These are phyloP conservation scores for Zygoascus flipseniorum DNA, from an alignment of 805 yeast genomes.

Conservation along the genomic window DNA sequence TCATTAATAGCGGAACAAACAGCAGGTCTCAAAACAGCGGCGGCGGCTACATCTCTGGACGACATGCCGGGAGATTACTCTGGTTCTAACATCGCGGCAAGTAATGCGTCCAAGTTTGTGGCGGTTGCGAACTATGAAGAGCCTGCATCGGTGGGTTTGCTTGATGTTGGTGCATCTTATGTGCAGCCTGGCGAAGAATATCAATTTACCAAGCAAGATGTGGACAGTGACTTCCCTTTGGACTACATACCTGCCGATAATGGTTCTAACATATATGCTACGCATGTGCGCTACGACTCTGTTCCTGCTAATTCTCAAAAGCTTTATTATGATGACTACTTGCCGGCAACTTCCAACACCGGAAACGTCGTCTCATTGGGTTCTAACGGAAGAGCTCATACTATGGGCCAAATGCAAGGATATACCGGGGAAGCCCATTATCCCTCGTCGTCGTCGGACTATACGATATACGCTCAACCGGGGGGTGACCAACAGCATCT, in stretches of 20 bases:
- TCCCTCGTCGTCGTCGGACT: neutral
- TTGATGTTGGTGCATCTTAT: neutral
- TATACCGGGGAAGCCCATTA: neutral
- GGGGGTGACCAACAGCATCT: neutral
- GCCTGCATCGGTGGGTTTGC: neutral
- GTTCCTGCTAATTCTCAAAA: conserved; percentile 13
- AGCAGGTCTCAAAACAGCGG: neutral
- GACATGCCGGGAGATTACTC: neutral
- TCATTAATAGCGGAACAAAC: neutral
- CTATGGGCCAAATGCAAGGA: neutral
- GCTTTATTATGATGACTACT: neutral
- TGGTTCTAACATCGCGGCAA: neutral
- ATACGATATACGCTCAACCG: neutral
- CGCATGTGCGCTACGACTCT: conserved; percentile 6
- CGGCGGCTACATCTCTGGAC: neutral
- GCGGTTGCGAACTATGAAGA: neutral
- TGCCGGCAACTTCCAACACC: neutral
- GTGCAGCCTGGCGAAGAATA: neutral
- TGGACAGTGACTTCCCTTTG: conserved; percentile 20
- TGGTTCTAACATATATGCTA: neutral
- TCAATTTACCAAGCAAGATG: conserved; percentile 1
- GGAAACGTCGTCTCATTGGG: neutral
- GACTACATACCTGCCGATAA: conserved; percentile 14
- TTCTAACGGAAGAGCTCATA: neutral
- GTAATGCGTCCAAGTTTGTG: neutral